Base-by-base conservation (phyloP, 345 rosid genomes). In the Heritiera littoralis region DNA sequence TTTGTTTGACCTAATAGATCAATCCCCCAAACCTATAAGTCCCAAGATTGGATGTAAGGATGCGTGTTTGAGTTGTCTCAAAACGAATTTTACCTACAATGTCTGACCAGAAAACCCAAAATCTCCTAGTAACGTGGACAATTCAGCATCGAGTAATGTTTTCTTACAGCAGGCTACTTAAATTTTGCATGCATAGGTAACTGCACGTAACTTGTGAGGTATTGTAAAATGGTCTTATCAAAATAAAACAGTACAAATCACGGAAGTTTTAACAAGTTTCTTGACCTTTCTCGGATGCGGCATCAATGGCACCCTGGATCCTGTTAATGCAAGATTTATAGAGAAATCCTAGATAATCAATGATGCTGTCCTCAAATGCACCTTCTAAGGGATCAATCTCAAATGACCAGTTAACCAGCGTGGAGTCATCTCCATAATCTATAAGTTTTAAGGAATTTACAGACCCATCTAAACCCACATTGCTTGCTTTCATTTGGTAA, bases 381-480 rank as follows among this genome's bases (percentile, higher is more conserved):
- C 85, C 92, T 77, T 86, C 88, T 9, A 88, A 65, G 0, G 89
- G 89, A 59, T 83, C 75, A 3, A 81, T 77, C 83, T 86, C 87
- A 17, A 86, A 89, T n/a, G 86, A 83, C 91, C 90, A 89, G 23
- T 56, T 70, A 55, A 88, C 86, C 0, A 89, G 66, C 1, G 88
- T 86, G 0, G 86, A 85, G 38, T 78, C 82, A 74, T 86, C 78
- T 1, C 87, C 88, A 56, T 88, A 89, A 68, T 87, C 86, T 4
- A 70, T 65, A 32, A 88, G 87, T 73, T 71, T 87, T 28, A 91
- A 66, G 28, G 83, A 64, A 48, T 87, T 89, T 6, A 83, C 61
- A 7, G 89, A 87, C 20, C 90, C 90, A 80, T 86, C 92, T 66
- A 88, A 77, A 1, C 90, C 93, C 3, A 84, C 87, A 67, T 88